phyloP scores from a whole-genome alignment of 768 basidiomycete species.

The Russula sp. region DNA sequence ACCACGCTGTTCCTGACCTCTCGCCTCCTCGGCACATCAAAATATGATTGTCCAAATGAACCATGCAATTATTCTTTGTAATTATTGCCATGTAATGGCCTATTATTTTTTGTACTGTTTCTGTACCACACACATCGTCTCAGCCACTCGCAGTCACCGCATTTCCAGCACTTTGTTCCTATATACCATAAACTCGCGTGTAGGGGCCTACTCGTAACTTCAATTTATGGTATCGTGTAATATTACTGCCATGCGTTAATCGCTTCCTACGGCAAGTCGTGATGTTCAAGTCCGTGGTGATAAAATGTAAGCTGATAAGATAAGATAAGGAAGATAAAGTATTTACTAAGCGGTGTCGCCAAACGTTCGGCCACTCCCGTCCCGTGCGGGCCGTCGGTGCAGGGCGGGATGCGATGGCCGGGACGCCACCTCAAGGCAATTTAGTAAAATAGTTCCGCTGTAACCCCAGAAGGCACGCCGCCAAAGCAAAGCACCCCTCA shows the following conservation, averaged over 20 bases:
- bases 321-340: not conserved
- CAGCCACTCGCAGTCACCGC: constrained; percentile 24
- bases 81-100: constrained; percentile 12
- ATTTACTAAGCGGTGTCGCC: not conserved
- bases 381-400: not conserved
- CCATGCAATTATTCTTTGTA: not conserved
- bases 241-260: constrained; percentile 4
- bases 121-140: constrained; percentile 13
- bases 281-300: not conserved
- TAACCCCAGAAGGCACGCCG: constrained; percentile 6
- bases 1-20: constrained; percentile 39
- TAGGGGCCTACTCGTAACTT: constrained; percentile 9
- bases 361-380: not conserved
- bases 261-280: not conserved
- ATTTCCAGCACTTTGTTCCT: constrained; percentile 16
- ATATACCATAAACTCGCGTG: constrained; percentile 15
- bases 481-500: not conserved
- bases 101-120: constrained; percentile 20
- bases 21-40: constrained; percentile 41
- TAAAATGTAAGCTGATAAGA: not conserved
- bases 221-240: constrained; percentile 12
- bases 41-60: constrained; percentile 33
- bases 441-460: not conserved
- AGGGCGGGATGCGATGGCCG: not conserved
- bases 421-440: constrained; percentile 4